phyloP scores from a whole-genome alignment of 2,329 filamentous ascomycete species.

The Colletotrichum siamense region DNA sequence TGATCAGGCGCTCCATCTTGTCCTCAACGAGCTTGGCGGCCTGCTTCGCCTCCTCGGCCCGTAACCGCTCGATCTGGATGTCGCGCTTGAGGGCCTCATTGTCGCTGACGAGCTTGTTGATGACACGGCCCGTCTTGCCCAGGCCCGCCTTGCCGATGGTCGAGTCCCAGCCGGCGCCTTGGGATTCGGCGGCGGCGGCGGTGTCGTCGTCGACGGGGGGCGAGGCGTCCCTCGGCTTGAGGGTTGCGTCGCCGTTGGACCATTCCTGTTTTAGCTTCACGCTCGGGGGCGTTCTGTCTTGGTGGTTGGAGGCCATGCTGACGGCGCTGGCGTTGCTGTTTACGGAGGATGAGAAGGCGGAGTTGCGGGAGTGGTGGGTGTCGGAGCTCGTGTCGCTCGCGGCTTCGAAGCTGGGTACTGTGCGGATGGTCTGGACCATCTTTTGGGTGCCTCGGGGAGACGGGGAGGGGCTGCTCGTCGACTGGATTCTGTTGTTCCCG shows the following conservation, averaged over 20 bases:
- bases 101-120: conserved; percentile 81
- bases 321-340: conserved; percentile 58
- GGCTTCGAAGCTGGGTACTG: conserved; percentile 60
- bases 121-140: conserved; percentile 79
- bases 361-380: conserved; percentile 43
- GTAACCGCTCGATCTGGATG: conserved; percentile 68
- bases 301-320: conserved; percentile 45
- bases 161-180: conserved; percentile 61
- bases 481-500: conserved; percentile 28
- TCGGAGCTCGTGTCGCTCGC: conserved; percentile 51
- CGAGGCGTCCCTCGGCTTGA: conserved; percentile 12
- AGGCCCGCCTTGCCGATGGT: conserved; percentile 73
- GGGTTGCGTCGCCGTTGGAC: conserved; percentile 9
- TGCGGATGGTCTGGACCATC: conserved; percentile 58
- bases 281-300: conserved; percentile 33
- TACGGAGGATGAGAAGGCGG: conserved; percentile 60
- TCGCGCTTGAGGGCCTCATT: conserved; percentile 81
- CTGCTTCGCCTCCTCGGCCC: conserved; percentile 74
- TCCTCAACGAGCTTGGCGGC: conserved; percentile 71
- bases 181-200: conserved; percentile 33
- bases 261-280: conserved; percentile 40
- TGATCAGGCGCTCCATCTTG: conserved; percentile 71
- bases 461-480: conserved; percentile 24
- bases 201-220: conserved; percentile 12
- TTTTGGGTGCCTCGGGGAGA: conserved; percentile 31